phyloP scores from a whole-genome alignment of 2,329 filamentous ascomycete genomes.

The Sporothrix brunneoviolacea region DNA sequence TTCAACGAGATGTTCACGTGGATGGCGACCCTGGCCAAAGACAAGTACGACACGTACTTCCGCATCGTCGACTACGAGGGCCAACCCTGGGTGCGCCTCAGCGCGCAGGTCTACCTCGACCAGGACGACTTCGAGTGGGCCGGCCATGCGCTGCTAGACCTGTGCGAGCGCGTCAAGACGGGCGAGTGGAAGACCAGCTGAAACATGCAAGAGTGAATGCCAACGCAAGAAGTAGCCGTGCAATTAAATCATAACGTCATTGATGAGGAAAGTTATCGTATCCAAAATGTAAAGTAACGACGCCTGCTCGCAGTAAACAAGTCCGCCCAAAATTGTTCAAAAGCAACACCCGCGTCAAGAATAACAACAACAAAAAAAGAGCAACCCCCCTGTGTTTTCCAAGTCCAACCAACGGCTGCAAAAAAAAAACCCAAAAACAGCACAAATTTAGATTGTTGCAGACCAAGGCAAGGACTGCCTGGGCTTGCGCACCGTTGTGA shows the following conservation, averaged over 20 bases:
- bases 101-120: conserved; percentile 62
- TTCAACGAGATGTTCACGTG: conserved; percentile 29
- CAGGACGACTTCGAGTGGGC: conserved; percentile 57
- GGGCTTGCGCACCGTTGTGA: neutral
- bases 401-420: neutral
- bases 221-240: neutral
- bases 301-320: no score
- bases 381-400: no score
- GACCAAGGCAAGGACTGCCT: no score
- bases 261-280: no score
- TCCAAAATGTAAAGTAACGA: no score
- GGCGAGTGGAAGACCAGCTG: conserved; percentile 14
- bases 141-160: conserved; percentile 39
- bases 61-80: conserved; percentile 48
- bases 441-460: no score
- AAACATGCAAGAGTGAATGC: neutral
- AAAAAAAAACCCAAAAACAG: neutral
- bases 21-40: conserved; percentile 32
- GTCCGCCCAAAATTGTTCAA: no score
- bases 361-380: neutral
- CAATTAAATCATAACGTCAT: no score
- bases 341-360: no score
- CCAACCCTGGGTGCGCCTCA: conserved; percentile 55
- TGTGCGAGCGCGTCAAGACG: conserved; percentile 16
- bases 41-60: conserved; percentile 50